Evolutionary conservation across 495 filamentous ascomycete genomes (phyloP), one percentile per base, ranked within the genome.

Genomic region (Penicillium coffeae): DNA sequence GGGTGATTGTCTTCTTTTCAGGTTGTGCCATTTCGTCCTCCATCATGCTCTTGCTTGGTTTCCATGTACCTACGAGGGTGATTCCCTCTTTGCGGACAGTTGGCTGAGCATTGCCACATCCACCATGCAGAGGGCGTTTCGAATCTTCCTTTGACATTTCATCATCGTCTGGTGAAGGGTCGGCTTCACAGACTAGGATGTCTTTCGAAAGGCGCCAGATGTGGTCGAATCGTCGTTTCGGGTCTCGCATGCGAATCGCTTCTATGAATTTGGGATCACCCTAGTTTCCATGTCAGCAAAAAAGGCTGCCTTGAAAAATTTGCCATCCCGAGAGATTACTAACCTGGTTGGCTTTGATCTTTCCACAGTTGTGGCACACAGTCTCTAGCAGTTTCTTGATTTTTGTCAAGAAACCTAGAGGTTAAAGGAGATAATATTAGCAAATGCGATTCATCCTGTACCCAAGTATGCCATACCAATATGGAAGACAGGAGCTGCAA

Each of bases 371-470:
- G 71, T 93, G 91, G 78, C 93, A 99, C 62, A 97, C 91, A 25
- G 87, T 90, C 78, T 99, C 93, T 55, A 99, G 77, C 48, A 99
- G 75, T 75, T 96, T 97, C 81, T 99, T 97, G 60, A 91, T 89
- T 71, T 96, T 96, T 54, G 86, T 90, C 69, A 99, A 83, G 70
- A 96, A 98, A 53, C 93, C 85, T 87, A 55, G 9, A 34, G n/a
- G 45, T 3, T 6, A 32, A 38, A 25, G n/a, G 46, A 48, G 64
- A 78, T 50, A 77, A 68, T 48, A 48, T 13, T 38, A 14, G 36
- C 20, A 14, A 13, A 30, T 30, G 25, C 25, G 25, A 30, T 30
- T 30, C 25, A 30, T 4, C n/a, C n/a, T n/a, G 10, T 30, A 30
- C 25, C 25, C 25, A 30, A 30, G 25, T 10, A 10, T 5, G 10